Evolutionary conservation across 768 basidiomycete genomes (phyloP).

Genomic region (Russula foetens): DNA sequence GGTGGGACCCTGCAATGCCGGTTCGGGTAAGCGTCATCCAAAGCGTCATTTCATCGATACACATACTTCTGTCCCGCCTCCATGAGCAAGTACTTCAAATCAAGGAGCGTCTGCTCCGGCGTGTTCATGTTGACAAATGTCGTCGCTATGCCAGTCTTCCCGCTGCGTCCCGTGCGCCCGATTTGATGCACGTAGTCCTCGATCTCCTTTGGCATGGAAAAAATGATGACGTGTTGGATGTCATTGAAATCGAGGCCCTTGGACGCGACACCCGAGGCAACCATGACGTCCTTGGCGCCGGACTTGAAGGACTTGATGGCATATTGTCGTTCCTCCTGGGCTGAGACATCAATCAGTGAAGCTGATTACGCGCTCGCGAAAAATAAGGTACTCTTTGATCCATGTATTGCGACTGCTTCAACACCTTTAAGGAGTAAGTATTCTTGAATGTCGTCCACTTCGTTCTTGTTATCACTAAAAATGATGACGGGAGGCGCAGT

Average conservation of each 20-base stretch:
- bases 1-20: conserved; percentile 69
- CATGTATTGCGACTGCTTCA: conserved; percentile 97
- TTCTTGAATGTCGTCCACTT: conserved; percentile 99
- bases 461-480: conserved; percentile 99
- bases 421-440: conserved; percentile 95
- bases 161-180: conserved; percentile 93
- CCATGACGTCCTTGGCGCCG: conserved; percentile 98
- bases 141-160: conserved; percentile 97
- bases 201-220: conserved; percentile 99
- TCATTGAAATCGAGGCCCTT: conserved; percentile 99
- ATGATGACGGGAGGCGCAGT: conserved; percentile 97
- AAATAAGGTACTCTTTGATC: conserved; percentile 69
- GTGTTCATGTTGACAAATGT: conserved; percentile 99
- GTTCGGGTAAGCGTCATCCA: not conserved
- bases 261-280: conserved; percentile 94
- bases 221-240: conserved; percentile 98
- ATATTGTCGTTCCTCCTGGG: conserved; percentile 97
- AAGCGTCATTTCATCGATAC: conserved; percentile 22
- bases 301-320: conserved; percentile 98
- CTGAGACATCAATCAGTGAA: conserved; percentile 32
- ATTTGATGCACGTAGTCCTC: conserved; percentile 99
- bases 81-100: conserved; percentile 93
- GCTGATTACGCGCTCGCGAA: not conserved
- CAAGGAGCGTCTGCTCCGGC: conserved; percentile 89
- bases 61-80: conserved; percentile 96